Percentiles rank a stretch among this genome's conserved stretches.
Evolutionary conservation across 805 yeast species (phyloP).

Genomic region (Yamadazyma scolyti): DNA sequence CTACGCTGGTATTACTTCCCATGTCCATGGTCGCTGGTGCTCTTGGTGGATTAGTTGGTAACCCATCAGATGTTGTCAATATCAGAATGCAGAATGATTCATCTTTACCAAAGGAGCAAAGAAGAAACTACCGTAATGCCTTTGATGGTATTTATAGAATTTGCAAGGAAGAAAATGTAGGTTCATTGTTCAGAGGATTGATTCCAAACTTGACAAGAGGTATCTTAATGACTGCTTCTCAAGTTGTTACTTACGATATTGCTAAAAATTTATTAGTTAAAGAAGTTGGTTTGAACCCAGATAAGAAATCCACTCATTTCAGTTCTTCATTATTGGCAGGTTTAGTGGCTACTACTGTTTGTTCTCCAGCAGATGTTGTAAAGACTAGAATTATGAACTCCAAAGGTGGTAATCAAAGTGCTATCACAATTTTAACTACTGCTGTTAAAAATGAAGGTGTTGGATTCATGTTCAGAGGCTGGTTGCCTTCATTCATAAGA

Average conservation of each 20-base stretch:
- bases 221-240: conserved; percentile 84
- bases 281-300: conserved; percentile 48
- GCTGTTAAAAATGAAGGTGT: conserved; percentile 71
- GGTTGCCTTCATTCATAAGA: conserved; percentile 85
- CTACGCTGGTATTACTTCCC: conserved; percentile 61
- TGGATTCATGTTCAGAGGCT: conserved; percentile 82
- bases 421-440: conserved; percentile 44
- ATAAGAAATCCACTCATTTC: conserved; percentile 69
- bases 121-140: conserved; percentile 76
- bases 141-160: conserved; percentile 70
- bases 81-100: conserved; percentile 91
- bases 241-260: conserved; percentile 82
- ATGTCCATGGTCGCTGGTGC: conserved; percentile 85
- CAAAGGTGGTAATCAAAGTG: conserved; percentile 41
- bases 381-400: conserved; percentile 86
- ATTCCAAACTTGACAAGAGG: conserved; percentile 79
- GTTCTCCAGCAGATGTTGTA: conserved; percentile 90
- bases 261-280: conserved; percentile 61
- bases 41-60: conserved; percentile 80
- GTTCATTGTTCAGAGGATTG: conserved; percentile 66
- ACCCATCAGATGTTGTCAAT: conserved; percentile 84
- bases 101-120: conserved; percentile 55
- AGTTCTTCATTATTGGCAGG: conserved; percentile 79
- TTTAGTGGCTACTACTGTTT: conserved; percentile 83
- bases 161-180: conserved; percentile 54